phyloP scores from a whole-genome alignment of 1,284 basidiomycete species.

The Puccinia coronata region DNA sequence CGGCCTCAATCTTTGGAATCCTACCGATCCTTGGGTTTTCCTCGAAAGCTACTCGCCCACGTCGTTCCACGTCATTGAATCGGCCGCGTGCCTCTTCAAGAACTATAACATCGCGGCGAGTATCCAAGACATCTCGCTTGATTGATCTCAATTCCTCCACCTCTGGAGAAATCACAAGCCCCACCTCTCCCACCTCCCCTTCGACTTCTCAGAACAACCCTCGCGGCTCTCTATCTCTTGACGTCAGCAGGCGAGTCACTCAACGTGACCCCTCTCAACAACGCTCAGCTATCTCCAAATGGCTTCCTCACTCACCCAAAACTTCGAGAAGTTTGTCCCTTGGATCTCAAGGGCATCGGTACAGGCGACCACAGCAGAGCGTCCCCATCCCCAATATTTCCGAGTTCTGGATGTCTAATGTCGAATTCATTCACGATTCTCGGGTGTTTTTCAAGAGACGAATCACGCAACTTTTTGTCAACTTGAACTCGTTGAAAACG shows the following conservation, averaged over 20 bases:
- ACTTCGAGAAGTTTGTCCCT: slow-evolving; percentile 19
- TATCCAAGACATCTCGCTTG: neutral
- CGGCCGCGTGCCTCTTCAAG: neutral
- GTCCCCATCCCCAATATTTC: neutral
- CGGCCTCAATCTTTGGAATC: slow-evolving; percentile 26
- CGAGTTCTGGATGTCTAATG: slow-evolving; percentile 73
- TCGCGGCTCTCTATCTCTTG: neutral
- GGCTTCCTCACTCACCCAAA: slow-evolving; percentile 6
- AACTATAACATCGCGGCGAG: neutral
- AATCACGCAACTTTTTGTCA: slow-evolving; percentile 83
- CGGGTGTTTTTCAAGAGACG: slow-evolving; percentile 87
- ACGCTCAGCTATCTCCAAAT: neutral
- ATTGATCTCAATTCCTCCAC: slow-evolving; percentile 11
- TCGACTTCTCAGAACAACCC: neutral
- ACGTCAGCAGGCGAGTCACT: neutral
- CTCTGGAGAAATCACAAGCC: neutral
- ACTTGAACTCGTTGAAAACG: slow-evolving; percentile 77
- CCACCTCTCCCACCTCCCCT: neutral
- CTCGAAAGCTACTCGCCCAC: neutral
- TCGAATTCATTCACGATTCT: slow-evolving; percentile 83
- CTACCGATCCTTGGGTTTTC: slow-evolving; percentile 26
- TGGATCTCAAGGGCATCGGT: neutral
- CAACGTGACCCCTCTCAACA: neutral
- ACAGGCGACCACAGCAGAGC: neutral
- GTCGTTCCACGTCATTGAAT: slow-evolving; percentile 1